phyloP scores from a whole-genome alignment of 768 basidiomycete genomes.

The Pisolithus tinctorius region DNA sequence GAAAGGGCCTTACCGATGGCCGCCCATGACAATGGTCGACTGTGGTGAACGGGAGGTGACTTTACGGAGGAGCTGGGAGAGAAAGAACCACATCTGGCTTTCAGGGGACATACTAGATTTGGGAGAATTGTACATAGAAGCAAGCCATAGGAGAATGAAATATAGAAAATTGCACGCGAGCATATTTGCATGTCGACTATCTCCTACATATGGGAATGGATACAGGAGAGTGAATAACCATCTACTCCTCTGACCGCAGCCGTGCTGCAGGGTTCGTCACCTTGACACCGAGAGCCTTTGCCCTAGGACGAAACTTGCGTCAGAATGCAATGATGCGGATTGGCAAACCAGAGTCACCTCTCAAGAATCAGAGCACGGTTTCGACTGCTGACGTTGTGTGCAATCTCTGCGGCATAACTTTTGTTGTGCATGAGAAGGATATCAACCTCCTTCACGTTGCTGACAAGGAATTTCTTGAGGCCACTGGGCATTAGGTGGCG shows the following conservation, averaged over 20 bases:
- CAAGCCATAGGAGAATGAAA: neutral
- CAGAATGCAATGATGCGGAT: neutral
- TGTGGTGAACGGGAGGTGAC: neutral
- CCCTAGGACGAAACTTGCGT: conserved; percentile 37
- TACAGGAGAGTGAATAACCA: conserved; percentile 32
- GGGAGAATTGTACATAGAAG: neutral
- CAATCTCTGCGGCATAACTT: conserved; percentile 92
- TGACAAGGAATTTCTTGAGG: conserved; percentile 91
- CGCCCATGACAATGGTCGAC: conserved; percentile 13
- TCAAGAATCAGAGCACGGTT: conserved; percentile 90
- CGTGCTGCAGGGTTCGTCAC: conserved; percentile 91
- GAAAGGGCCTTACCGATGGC: conserved; percentile 20
- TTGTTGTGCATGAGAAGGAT: conserved; percentile 98
- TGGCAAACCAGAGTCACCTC: conserved; percentile 42
- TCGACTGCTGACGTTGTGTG: conserved; percentile 92
- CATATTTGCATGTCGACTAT: conserved; percentile 45
- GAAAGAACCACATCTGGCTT: neutral
- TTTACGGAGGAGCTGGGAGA: neutral
- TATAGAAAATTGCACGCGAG: conserved; percentile 27
- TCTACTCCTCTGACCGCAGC: conserved; percentile 90
- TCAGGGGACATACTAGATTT: neutral
- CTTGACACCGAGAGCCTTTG: conserved; percentile 83
- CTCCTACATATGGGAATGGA: conserved; percentile 40
- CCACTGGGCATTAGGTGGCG: conserved; percentile 95
- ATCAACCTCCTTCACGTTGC: conserved; percentile 90